Evolutionary conservation across 495 filamentous ascomycete species (phyloP).

Genomic region (Neurospora sp.): DNA sequence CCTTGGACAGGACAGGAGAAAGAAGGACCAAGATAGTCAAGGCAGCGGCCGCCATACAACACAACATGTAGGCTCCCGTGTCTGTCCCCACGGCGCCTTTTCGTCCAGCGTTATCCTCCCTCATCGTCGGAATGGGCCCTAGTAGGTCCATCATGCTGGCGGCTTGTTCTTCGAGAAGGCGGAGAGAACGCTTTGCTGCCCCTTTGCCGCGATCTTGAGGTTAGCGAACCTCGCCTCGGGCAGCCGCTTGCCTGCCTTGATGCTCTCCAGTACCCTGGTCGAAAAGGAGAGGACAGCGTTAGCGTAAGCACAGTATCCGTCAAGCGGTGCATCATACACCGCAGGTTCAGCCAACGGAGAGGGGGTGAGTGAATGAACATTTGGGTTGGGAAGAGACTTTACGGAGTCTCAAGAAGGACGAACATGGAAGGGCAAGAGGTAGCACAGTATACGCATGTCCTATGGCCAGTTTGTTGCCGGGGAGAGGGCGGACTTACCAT

Average conservation of each 20-base stretch:
- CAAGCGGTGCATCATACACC: background rate
- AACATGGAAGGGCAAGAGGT: constrained; percentile 4
- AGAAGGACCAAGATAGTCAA: background rate
- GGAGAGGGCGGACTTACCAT: constrained; percentile 47
- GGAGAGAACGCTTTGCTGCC: constrained; percentile 50
- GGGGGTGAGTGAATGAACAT: background rate
- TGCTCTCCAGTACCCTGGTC: constrained; percentile 62
- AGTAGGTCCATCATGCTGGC: constrained; percentile 6
- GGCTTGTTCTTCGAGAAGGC: constrained; percentile 17
- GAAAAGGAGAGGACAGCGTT: background rate
- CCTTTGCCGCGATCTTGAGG: constrained; percentile 46
- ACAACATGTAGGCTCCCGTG: background rate
- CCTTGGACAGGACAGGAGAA: background rate
- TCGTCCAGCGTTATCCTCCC: background rate
- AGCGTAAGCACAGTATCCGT: constrained; percentile 11
- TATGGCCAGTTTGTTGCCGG: background rate
- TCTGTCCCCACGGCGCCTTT: background rate
- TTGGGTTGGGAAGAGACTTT: background rate
- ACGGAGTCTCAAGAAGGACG: background rate
- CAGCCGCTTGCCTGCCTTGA: constrained; percentile 63
- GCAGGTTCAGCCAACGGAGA: background rate
- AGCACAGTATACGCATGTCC: background rate
- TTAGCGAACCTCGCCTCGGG: constrained; percentile 61
- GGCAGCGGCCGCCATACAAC: background rate
- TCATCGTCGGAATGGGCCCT: background rate